phyloP scores from a whole-genome alignment of 495 filamentous ascomycete species.

The Parathielavia hyrcaniae region DNA sequence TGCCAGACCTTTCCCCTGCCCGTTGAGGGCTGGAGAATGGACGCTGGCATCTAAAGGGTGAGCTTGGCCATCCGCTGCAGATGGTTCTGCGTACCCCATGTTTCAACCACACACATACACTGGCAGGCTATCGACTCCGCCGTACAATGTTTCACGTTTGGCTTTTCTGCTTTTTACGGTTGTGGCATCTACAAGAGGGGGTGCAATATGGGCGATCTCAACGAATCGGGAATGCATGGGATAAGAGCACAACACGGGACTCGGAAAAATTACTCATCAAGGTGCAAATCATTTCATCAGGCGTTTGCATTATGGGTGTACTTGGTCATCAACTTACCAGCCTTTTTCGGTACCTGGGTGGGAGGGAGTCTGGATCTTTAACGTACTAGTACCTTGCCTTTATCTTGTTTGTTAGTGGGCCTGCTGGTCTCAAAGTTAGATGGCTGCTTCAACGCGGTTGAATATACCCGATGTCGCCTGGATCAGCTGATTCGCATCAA shows the following conservation, averaged over 20 bases:
- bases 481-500: too few relatives aligned
- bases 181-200: constrained; percentile 14
- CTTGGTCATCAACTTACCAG: constrained; percentile 35
- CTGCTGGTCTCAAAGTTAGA: background rate
- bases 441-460: constrained; percentile 36
- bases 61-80: background rate
- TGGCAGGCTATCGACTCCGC: background rate
- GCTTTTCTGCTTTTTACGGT: constrained; percentile 13
- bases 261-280: constrained; percentile 31
- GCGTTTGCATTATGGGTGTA: constrained; percentile 32
- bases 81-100: background rate
- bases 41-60: constrained; percentile 42
- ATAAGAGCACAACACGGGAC: constrained; percentile 19
- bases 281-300: constrained; percentile 35
- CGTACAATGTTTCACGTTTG: constrained; percentile 6
- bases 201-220: constrained; percentile 26
- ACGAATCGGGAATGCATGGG: constrained; percentile 23
- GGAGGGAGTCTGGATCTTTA: constrained; percentile 23
- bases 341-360: constrained; percentile 18
- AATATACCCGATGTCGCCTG: constrained; percentile 1
- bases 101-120: constrained; percentile 22
- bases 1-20: constrained; percentile 88
- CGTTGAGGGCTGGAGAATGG: constrained; percentile 58
- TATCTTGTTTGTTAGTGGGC: background rate
- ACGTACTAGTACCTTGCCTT: constrained; percentile 14